These are phyloP conservation scores for Oryza australiensis DNA, from an alignment of 176 grass and related monocot genomes.

Conservation along the genomic window DNA sequence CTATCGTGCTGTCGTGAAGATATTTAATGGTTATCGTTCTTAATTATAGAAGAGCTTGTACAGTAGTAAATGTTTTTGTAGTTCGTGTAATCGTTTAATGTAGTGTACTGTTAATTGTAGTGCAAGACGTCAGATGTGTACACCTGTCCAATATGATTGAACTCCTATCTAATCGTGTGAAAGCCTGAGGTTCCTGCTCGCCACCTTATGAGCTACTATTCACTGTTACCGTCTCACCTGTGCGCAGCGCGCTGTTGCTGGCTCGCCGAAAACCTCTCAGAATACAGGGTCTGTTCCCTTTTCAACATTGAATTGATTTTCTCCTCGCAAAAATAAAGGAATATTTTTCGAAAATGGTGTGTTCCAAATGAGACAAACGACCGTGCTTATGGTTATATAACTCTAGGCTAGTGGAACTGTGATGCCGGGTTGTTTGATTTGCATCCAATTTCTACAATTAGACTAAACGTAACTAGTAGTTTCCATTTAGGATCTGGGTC, in stretches of 20 bases:
- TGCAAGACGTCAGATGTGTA: constrained; percentile 32
- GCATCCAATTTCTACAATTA: neutral
- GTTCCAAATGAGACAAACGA: neutral
- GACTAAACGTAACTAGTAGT: neutral
- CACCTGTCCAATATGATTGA: constrained; percentile 13
- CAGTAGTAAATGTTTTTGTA: constrained; percentile 41
- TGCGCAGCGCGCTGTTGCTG: neutral
- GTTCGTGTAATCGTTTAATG: constrained; percentile 30
- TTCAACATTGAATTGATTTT: neutral
- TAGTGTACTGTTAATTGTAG: constrained; percentile 32
- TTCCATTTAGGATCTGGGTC: neutral
- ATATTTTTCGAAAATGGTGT: too few relatives aligned
- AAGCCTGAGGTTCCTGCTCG: constrained; percentile 11
- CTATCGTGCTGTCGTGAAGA: constrained; percentile 18
- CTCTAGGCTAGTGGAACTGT: neutral
- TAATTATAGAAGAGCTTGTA: constrained; percentile 53
- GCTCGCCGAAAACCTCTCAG: neutral
- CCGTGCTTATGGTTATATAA: neutral
- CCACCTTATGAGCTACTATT: constrained; percentile 14
- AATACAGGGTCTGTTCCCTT: neutral
- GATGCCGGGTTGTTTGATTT: neutral
- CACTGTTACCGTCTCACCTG: neutral
- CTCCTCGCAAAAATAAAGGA: neutral
- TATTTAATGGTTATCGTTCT: constrained; percentile 19
- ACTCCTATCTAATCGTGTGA: constrained; percentile 23